A percentile compares a stretch with the other conserved stretches of the same genome.
Conservation (phyloP, 2,329 filamentous ascomycete species). For the Cylindrodendrum hubeiense region DNA sequence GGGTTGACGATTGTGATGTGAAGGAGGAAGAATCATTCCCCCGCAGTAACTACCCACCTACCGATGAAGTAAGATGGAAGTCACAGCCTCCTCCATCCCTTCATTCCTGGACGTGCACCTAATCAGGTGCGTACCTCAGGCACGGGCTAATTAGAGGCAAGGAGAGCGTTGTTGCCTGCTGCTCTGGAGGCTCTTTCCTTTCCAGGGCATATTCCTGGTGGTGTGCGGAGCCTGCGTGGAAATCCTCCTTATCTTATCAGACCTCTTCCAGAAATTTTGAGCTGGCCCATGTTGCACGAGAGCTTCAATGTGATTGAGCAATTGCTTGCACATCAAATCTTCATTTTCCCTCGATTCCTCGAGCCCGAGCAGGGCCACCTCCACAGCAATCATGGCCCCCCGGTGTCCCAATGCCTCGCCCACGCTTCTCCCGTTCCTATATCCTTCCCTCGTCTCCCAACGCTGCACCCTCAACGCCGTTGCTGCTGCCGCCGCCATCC, state of each 20-base stretch:
- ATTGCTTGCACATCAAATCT: background rate
- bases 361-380: slow-evolving; percentile 1
- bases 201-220: slow-evolving; percentile 36
- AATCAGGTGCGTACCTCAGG: slow-evolving; percentile 36
- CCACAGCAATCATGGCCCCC: slow-evolving; percentile 41
- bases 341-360: background rate
- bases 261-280: slow-evolving; percentile 19
- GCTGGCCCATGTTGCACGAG: background rate
- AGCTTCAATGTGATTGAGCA: background rate
- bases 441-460: slow-evolving; percentile 58
- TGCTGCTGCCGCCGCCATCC: slow-evolving; percentile 21
- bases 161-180: slow-evolving; percentile 33
- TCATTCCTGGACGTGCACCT: background rate
- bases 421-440: slow-evolving; percentile 58
- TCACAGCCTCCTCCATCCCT: slow-evolving; percentile 10
- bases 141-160: slow-evolving; percentile 27
- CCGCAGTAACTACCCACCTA: background rate
- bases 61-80: slow-evolving; percentile 13
- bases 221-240: background rate
- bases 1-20: slow-evolving; percentile 5
- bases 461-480: slow-evolving; percentile 26
- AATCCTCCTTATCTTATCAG: slow-evolving; percentile 25
- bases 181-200: slow-evolving; percentile 40
- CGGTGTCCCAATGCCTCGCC: slow-evolving; percentile 40
- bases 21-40: slow-evolving; percentile 4